Percentiles rank a stretch among this genome's conserved stretches.
phyloP scores from a whole-genome alignment of 176 grass and related monocot genomes.

The Eleusine coracana region DNA sequence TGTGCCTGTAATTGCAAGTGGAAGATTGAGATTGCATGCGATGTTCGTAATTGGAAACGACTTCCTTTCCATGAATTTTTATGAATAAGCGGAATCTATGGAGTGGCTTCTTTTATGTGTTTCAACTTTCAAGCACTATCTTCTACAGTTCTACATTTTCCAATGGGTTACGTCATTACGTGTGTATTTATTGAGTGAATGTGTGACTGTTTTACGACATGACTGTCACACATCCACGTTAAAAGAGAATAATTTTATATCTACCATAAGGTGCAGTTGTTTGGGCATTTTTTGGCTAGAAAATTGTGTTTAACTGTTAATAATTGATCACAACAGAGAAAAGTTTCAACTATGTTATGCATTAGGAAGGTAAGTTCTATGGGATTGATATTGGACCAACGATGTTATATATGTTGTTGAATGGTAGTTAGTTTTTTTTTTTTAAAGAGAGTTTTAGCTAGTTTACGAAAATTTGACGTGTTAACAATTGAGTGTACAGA shows the following conservation, averaged over 20 bases:
- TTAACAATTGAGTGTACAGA: too few relatives aligned
- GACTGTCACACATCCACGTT: background rate
- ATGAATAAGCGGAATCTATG: constrained; percentile 11
- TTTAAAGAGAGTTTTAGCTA: too few relatives aligned
- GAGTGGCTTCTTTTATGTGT: background rate
- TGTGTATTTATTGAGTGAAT: background rate
- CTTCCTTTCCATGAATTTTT: background rate
- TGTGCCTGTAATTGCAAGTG: background rate
- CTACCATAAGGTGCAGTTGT: background rate
- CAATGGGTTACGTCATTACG: too few relatives aligned
- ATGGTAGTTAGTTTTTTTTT: too few relatives aligned
- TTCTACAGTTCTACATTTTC: background rate
- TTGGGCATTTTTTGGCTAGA: background rate
- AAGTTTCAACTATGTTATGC: too few relatives aligned
- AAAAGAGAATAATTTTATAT: background rate
- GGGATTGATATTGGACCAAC: too few relatives aligned
- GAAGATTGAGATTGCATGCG: constrained; percentile 2
- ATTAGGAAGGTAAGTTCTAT: background rate
- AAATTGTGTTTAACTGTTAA: background rate
- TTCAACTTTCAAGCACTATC: background rate
- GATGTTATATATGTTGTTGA: too few relatives aligned
- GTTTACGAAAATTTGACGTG: too few relatives aligned
- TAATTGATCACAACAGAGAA: too few relatives aligned
- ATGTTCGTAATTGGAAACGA: background rate
- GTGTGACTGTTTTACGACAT: background rate